Conservation (phyloP, 1,139 yeast species). For the Nakaseomyces kungkrabaensis region DNA sequence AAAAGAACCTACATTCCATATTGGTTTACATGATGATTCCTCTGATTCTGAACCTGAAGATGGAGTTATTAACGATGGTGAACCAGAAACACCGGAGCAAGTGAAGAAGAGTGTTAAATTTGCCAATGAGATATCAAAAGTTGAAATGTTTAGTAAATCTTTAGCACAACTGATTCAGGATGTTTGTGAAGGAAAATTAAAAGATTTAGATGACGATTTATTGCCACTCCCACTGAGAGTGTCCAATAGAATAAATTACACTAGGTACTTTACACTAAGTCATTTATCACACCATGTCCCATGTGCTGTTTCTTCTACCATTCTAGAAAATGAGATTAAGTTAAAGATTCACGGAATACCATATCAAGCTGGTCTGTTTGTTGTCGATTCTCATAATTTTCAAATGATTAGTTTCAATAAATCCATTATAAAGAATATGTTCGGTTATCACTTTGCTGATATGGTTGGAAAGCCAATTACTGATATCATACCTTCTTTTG, state of each 20-base stretch:
- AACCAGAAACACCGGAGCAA: neutral
- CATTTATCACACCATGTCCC: conserved; percentile 42
- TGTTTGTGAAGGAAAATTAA: conserved; percentile 24
- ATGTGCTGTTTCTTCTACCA: conserved; percentile 57
- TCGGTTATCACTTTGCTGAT: conserved; percentile 50
- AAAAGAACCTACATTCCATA: conserved; percentile 5
- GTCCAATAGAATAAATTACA: conserved; percentile 39
- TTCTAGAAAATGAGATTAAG: conserved; percentile 37
- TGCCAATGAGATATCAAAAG: conserved; percentile 22
- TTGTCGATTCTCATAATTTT: conserved; percentile 34
- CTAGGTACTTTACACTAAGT: conserved; percentile 55
- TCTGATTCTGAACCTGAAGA: conserved; percentile 2
- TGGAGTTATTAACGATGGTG: conserved; percentile 3
- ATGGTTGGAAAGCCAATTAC: conserved; percentile 47
- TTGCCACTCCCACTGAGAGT: conserved; percentile 35
- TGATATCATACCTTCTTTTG: conserved; percentile 57
- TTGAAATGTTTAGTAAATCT: conserved; percentile 24
- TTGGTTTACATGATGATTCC: conserved; percentile 6
- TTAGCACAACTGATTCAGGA: conserved; percentile 23
- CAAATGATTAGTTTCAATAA: conserved; percentile 45
- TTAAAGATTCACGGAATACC: conserved; percentile 68
- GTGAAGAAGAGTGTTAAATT: conserved; percentile 27
- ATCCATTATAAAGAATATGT: conserved; percentile 67
- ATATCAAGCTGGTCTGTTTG: conserved; percentile 78
- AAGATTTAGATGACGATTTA: conserved; percentile 25